Percentiles rank a stretch among this genome's conserved stretches.
Evolutionary conservation across 2,329 filamentous ascomycete species (phyloP).

Genomic region (Scopulariopsis brevicaulis): DNA sequence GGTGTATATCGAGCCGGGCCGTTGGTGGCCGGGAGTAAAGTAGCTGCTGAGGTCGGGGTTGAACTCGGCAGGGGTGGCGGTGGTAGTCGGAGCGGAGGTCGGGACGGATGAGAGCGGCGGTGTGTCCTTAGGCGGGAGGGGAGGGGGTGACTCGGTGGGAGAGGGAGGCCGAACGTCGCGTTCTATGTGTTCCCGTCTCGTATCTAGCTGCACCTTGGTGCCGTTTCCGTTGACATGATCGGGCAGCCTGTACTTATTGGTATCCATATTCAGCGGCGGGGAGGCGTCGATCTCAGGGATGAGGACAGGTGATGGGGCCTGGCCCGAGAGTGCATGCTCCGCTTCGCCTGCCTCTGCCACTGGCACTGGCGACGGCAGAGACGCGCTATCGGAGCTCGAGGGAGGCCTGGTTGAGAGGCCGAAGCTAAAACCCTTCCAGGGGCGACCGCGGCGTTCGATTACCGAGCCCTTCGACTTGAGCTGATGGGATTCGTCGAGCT

Average conservation of each 20-base stretch:
- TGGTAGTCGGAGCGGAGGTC: constrained; percentile 8
- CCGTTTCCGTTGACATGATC: constrained; percentile 60
- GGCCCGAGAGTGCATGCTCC: constrained; percentile 17
- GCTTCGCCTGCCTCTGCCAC: constrained; percentile 9
- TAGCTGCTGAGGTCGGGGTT: constrained; percentile 26
- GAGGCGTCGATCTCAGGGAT: constrained; percentile 40
- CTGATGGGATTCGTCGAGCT: constrained; percentile 57
- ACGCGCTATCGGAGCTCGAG: constrained; percentile 3
- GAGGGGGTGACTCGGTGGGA: constrained; percentile 25
- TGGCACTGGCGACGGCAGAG: not conserved
- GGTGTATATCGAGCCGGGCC: constrained; percentile 84
- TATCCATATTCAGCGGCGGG: constrained; percentile 52
- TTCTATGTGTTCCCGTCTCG: constrained; percentile 45
- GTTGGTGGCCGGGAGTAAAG: constrained; percentile 55
- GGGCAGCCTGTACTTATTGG: constrained; percentile 62
- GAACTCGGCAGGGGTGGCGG: constrained; percentile 19
- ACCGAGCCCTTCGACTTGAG: constrained; percentile 36
- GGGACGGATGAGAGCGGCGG: constrained; percentile 12
- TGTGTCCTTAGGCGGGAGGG: constrained; percentile 24
- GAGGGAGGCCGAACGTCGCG: constrained; percentile 29
- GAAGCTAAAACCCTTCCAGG: constrained; percentile 56
- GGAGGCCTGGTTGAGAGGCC: constrained; percentile 20
- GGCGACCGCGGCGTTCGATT: constrained; percentile 55
- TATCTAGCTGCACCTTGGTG: constrained; percentile 49
- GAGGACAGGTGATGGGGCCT: constrained; percentile 15